A percentile compares a stretch with the other conserved stretches of the same genome.
Conservation (phyloP, 2,329 filamentous ascomycete genomes). For the Cryphonectria carpinicola region DNA sequence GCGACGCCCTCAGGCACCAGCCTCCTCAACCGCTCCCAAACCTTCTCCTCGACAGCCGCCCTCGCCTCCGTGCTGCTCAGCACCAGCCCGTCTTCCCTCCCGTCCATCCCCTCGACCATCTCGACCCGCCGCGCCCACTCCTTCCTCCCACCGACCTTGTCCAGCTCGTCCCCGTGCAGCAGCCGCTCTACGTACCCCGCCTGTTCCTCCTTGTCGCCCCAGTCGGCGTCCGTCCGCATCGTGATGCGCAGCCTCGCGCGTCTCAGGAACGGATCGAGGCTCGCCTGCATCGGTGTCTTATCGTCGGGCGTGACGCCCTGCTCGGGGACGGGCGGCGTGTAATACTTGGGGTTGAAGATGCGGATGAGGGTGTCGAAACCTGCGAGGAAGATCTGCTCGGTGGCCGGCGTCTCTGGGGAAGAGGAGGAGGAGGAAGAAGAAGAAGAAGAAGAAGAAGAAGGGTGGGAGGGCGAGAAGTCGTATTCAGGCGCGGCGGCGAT, state of each 20-base stretch:
- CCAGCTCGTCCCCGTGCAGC: conserved; percentile 47
- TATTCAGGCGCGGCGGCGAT: conserved; percentile 56
- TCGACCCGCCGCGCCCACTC: conserved; percentile 66
- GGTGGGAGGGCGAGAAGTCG: conserved; percentile 7
- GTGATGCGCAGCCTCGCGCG: conserved; percentile 66
- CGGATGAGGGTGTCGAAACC: conserved; percentile 79
- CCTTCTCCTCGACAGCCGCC: conserved; percentile 52
- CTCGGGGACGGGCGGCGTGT: conserved; percentile 44
- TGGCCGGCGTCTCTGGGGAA: conserved; percentile 12
- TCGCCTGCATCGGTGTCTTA: conserved; percentile 51
- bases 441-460: background rate
- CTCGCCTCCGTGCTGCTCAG: conserved; percentile 68
- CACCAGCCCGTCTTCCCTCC: conserved; percentile 40
- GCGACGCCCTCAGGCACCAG: conserved; percentile 62
- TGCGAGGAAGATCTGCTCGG: conserved; percentile 68
- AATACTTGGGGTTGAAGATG: conserved; percentile 75
- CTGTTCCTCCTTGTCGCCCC: conserved; percentile 62
- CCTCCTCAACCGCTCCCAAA: conserved; percentile 51
- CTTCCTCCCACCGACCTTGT: conserved; percentile 55
- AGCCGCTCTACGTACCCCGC: conserved; percentile 57
- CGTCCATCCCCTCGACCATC: conserved; percentile 55
- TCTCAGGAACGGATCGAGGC: conserved; percentile 66
- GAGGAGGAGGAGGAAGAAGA: background rate
- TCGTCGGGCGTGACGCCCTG: background rate
- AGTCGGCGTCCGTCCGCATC: conserved; percentile 63